Evolutionary conservation across 306 rosid species (phyloP).

Genomic region (Rubus idaeus): DNA sequence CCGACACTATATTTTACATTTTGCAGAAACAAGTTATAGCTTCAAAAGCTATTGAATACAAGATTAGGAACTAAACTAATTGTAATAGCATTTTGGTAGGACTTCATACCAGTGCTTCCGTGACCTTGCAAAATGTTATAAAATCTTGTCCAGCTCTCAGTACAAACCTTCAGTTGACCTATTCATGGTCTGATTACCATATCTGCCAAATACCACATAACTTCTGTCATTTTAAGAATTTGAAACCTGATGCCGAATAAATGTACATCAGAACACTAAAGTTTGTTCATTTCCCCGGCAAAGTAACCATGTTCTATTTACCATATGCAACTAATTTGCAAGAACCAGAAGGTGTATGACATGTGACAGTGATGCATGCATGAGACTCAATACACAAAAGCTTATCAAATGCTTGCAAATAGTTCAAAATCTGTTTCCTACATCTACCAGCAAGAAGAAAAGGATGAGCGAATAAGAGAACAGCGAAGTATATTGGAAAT

Average conservation of each 20-base stretch:
- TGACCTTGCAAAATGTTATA: constrained; percentile 2
- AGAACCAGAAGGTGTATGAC: background rate
- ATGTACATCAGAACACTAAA: background rate
- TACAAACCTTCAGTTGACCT: background rate
- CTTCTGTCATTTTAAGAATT: background rate
- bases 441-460: constrained; percentile 5
- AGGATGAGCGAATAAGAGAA: background rate
- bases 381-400: background rate
- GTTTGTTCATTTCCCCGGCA: background rate
- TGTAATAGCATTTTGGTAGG: background rate
- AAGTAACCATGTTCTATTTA: background rate
- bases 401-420: background rate
- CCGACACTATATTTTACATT: background rate
- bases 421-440: background rate
- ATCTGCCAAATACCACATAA: background rate
- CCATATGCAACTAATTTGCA: background rate
- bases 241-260: background rate
- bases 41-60: constrained; percentile 6
- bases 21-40: background rate
- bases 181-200: too few relatives aligned
- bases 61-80: background rate
- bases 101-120: constrained; percentile 10
- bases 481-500: background rate
- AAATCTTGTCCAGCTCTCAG: background rate
- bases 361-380: background rate